phyloP scores from a whole-genome alignment of 305 asterid species.

The Galium porrigens region DNA sequence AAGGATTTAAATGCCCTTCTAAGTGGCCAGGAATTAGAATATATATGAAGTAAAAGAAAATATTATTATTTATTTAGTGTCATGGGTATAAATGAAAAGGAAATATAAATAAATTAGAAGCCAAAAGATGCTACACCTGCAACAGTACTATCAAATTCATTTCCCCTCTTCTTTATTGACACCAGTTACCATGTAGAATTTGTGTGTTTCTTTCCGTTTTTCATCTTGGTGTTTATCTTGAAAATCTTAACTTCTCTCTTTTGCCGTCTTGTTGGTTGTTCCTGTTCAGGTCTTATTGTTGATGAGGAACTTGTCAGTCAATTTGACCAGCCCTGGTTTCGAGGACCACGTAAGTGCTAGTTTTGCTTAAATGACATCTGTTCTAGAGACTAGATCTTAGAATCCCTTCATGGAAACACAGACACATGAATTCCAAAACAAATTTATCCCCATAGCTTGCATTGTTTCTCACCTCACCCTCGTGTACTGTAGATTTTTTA shows the following conservation, averaged over 20 bases:
- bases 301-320: slow-evolving; percentile 80
- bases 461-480: too few species aligned
- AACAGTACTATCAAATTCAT: background rate
- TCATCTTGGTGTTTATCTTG: background rate
- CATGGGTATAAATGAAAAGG: background rate
- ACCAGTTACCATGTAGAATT: background rate
- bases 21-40: background rate
- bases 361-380: slow-evolving; percentile 10
- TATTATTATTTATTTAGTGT: background rate
- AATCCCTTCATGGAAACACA: background rate
- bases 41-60: slow-evolving; percentile 1
- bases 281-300: slow-evolving; percentile 54
- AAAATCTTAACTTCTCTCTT: background rate
- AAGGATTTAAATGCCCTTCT: background rate
- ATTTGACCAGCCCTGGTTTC: slow-evolving; percentile 62
- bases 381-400: background rate
- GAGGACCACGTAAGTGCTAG: slow-evolving; percentile 68
- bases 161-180: background rate
- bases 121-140: background rate
- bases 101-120: background rate
- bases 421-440: too few species aligned
- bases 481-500: too few species aligned
- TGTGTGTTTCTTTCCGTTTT: background rate
- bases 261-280: background rate
- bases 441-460: too few species aligned